Evolutionary conservation across 2,329 filamentous ascomycete species (phyloP).

Genomic region (Biscogniauxia marginata): DNA sequence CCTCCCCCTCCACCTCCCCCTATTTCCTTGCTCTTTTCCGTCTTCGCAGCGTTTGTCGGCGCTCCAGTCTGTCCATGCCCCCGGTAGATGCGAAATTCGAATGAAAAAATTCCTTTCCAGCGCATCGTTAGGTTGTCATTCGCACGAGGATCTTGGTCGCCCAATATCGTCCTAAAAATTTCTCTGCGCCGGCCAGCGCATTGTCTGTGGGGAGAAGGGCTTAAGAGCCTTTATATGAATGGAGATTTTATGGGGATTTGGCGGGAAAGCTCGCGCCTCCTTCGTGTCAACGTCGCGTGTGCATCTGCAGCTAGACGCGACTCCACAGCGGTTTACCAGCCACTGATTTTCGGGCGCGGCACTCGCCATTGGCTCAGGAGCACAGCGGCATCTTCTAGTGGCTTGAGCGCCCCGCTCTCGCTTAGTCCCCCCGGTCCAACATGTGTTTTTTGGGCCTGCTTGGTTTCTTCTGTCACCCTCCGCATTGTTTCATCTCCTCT

Average conservation of each 20-base stretch:
- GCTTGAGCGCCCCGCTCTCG: conserved; percentile 13
- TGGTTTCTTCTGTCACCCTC: conserved; percentile 25
- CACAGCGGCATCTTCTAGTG: conserved; percentile 10
- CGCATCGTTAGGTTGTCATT: background rate
- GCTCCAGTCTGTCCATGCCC: background rate
- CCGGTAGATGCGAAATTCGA: background rate
- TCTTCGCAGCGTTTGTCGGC: background rate
- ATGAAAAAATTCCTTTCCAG: background rate
- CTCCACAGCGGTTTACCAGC: conserved; percentile 25
- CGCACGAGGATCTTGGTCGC: background rate
- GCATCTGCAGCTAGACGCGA: conserved; percentile 22
- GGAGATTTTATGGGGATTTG: conserved; percentile 11
- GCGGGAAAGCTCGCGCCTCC: conserved; percentile 28
- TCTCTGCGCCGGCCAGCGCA: background rate
- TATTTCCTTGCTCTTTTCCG: background rate
- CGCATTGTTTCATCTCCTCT: conserved; percentile 25
- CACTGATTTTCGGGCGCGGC: conserved; percentile 21
- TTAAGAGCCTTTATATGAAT: conserved; percentile 28
- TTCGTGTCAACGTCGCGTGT: conserved; percentile 31
- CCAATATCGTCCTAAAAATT: background rate
- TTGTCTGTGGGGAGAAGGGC: background rate
- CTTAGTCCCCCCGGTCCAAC: conserved; percentile 1
- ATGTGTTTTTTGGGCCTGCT: conserved; percentile 9
- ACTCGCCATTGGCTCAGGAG: conserved; percentile 22
- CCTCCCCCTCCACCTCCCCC: too few species aligned